Base-by-base conservation (phyloP, 2,329 filamentous ascomycete genomes). In the Cordyceps farinosa region DNA sequence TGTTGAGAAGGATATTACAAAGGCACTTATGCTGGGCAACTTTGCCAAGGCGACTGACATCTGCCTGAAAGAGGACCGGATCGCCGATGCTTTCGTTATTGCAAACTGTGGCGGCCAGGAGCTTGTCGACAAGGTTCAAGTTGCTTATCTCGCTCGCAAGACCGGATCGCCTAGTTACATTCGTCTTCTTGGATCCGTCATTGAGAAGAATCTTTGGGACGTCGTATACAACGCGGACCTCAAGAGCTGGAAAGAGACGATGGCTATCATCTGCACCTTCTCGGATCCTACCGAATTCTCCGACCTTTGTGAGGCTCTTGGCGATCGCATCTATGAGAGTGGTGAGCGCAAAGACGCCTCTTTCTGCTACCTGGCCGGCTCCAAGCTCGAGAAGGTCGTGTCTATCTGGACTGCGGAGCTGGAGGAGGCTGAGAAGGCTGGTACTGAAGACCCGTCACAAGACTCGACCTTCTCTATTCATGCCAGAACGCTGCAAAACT, bases 161-260 rank as follows among this genome's bases (percentile, higher is more conserved):
- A 84, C 86, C 8, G 88, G 89, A 64, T 88, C 89, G 34, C 94
- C 96, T 1, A 98, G 94, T 77, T 99, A 99, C 72, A 81, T 98
- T 63, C 89, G 96, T 50, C 83, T 99, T 9, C 83, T 99, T 61
- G 89, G 91, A 58, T 97, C 94, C 6, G 91, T 99, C 58, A 93
- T 97, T 63, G 88, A 90, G 66, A 98, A 98, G 82, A 97, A 99
- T 72, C 83, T 99, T 1, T 98, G 94, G 95, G 95, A 99, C 77
- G 85, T 98, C 52, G 95, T 98, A 8, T 92, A 98, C 78, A 99
- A 99, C 71, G 95, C 94, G 8, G 91, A 97, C 71, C 80, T 99
- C 52, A 84, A 85, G 59, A 90, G 95, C 77, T 99, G 95, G 96
- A 98, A 96, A 78, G 95, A 98, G 76, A 89, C 94, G 3, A 96